These are phyloP conservation scores for Pseudognaphalium luteoalbum DNA, from an alignment of 129 eudicot genomes.

Conservation along the genomic window DNA sequence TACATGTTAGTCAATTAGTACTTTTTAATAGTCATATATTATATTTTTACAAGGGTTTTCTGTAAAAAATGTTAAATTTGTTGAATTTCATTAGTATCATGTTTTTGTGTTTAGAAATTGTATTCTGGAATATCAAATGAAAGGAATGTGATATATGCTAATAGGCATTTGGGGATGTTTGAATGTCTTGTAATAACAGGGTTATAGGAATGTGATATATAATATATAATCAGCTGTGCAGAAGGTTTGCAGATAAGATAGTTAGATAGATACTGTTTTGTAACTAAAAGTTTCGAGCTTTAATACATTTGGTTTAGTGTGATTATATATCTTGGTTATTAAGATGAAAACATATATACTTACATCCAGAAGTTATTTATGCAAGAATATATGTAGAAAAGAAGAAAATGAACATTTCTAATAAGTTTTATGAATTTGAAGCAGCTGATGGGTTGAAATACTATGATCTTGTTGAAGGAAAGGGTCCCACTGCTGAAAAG, in stretches of 20 bases:
- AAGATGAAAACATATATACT: neutral
- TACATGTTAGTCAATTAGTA: constrained; percentile 39
- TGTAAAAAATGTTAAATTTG: neutral
- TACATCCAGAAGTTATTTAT: neutral
- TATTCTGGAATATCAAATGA: neutral
- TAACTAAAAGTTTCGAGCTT: neutral
- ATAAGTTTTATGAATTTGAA: constrained; percentile 28
- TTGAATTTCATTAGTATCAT: neutral
- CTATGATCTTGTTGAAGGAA: constrained; percentile 84
- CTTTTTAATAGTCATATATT: neutral
- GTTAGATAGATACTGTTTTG: neutral
- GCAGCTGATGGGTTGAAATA: constrained; percentile 95
- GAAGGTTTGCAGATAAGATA: neutral
- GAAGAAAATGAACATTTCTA: neutral
- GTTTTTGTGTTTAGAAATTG: neutral
- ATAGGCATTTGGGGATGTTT: neutral
- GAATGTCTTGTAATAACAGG: neutral
- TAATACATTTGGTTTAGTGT: neutral
- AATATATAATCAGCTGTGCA: neutral
- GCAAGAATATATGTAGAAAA: neutral
- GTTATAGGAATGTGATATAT: too few relatives aligned
- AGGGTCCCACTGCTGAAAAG: constrained; percentile 84
- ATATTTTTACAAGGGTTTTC: neutral
- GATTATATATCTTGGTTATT: neutral
- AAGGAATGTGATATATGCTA: neutral